Evolutionary conservation across 805 yeast genomes (phyloP).

Genomic region (Ogataea angusta): DNA sequence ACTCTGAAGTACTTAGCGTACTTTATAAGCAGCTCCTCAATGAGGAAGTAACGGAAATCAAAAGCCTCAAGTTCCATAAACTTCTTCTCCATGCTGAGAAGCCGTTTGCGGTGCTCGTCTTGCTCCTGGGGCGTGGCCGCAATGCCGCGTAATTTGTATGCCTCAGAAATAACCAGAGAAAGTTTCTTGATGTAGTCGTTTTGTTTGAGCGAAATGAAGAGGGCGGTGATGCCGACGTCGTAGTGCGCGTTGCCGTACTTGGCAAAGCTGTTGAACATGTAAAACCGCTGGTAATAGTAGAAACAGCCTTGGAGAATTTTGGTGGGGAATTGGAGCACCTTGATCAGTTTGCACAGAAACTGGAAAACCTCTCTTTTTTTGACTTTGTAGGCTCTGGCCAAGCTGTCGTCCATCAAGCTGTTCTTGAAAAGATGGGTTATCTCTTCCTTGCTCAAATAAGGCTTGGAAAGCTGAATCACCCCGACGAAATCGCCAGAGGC

Average conservation of each 20-base stretch:
- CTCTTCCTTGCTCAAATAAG: conserved; percentile 30
- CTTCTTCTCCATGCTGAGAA: conserved; percentile 64
- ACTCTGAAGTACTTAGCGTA: conserved; percentile 49
- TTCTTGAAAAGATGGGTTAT: conserved; percentile 22
- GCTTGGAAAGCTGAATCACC: conserved; percentile 34
- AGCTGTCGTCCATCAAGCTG: conserved; percentile 19
- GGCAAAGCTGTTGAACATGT: conserved; percentile 60
- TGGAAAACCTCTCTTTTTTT: conserved; percentile 43
- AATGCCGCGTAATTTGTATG: conserved; percentile 37
- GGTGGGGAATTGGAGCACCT: conserved; percentile 61
- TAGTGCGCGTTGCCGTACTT: conserved; percentile 42
- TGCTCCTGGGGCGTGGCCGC: conserved; percentile 26
- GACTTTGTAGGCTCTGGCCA: conserved; percentile 20
- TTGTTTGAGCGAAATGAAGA: conserved; percentile 70
- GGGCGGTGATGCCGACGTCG: conserved; percentile 65
- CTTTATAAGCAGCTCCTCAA: conserved; percentile 66
- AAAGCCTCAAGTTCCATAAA: conserved; percentile 74
- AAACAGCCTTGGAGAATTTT: conserved; percentile 67
- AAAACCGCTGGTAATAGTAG: conserved; percentile 69
- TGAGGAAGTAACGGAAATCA: conserved; percentile 68
- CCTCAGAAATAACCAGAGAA: conserved; percentile 55
- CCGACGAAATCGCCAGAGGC: conserved; percentile 12
- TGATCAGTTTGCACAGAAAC: conserved; percentile 51
- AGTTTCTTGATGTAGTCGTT: conserved; percentile 82
- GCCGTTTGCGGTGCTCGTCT: conserved; percentile 54